Conservation (phyloP, 2,329 filamentous ascomycete genomes). For the Colletotrichum kahawae region DNA sequence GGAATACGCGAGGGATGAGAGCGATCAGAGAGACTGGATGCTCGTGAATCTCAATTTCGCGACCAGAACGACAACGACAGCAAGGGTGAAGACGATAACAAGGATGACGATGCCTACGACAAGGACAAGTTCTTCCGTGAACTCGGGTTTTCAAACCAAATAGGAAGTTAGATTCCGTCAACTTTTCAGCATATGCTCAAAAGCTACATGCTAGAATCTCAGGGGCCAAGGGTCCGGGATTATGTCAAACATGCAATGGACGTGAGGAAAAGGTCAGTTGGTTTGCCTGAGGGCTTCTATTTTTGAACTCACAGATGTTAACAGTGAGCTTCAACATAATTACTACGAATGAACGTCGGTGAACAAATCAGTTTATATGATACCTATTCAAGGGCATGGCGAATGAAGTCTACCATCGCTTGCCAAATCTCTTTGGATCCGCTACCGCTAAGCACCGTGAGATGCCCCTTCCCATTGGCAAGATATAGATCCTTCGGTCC, state of each 20-base stretch:
- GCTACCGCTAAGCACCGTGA: conserved; percentile 20
- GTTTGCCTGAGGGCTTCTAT: neutral
- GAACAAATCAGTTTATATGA: neutral
- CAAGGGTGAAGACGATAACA: too few species aligned
- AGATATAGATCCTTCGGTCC: conserved; percentile 17
- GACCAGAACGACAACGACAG: neutral
- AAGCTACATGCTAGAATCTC: neutral
- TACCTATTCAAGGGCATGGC: neutral
- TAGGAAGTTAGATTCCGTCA: neutral
- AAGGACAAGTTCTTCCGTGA: neutral
- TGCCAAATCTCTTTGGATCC: neutral
- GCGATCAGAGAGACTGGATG: neutral
- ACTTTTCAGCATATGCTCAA: neutral
- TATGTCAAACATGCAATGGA: neutral
- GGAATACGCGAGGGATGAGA: too few species aligned
- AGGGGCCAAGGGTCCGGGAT: neutral
- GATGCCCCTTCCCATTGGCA: conserved; percentile 22
- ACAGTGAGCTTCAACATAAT: neutral
- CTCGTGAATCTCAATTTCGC: neutral
- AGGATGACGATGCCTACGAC: neutral
- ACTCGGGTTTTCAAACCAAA: neutral
- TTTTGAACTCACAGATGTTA: neutral
- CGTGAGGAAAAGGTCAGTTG: neutral
- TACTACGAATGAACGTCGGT: neutral
- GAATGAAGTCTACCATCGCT: neutral